A percentile compares a stretch with the other conserved stretches of the same genome.
These are phyloP conservation scores for Talaromyces sp. DNA, from an alignment of 2,329 filamentous ascomycete species.

Conservation along the genomic window DNA sequence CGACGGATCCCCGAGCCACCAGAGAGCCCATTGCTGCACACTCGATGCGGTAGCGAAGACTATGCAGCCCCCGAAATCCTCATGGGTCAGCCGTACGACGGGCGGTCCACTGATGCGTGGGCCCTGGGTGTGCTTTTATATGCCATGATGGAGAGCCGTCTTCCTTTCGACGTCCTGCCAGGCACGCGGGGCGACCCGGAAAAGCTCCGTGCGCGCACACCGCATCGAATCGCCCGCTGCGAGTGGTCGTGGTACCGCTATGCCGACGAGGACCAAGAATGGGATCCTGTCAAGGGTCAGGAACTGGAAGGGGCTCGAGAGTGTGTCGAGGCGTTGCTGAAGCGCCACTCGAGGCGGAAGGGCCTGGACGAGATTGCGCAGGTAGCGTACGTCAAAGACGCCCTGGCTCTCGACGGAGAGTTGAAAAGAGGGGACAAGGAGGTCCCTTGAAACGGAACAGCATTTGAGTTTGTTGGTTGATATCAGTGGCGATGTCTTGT, in stretches of 20 bases:
- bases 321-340: slow-evolving; percentile 79
- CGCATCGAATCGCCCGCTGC: slow-evolving; percentile 88
- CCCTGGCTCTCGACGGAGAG: slow-evolving; percentile 62
- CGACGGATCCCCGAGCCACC: slow-evolving; percentile 68
- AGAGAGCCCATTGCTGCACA: slow-evolving; percentile 83
- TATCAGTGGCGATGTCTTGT: slow-evolving; percentile 5
- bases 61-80: slow-evolving; percentile 96
- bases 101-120: slow-evolving; percentile 89
- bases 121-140: slow-evolving; percentile 90
- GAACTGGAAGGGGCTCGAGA: slow-evolving; percentile 71
- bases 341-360: slow-evolving; percentile 75
- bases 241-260: slow-evolving; percentile 95
- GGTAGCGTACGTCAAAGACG: slow-evolving; percentile 70
- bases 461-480: not conserved
- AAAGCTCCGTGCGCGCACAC: slow-evolving; percentile 74
- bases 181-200: slow-evolving; percentile 67
- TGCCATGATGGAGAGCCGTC: slow-evolving; percentile 82
- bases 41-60: slow-evolving; percentile 91
- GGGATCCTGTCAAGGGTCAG: slow-evolving; percentile 64
- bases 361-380: slow-evolving; percentile 67
- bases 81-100: slow-evolving; percentile 91
- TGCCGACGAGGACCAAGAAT: slow-evolving; percentile 78
- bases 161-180: slow-evolving; percentile 88
- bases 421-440: slow-evolving; percentile 52
- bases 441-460: slow-evolving; percentile 32